These are phyloP conservation scores for Ustilago bromivora DNA, from an alignment of 1,284 basidiomycete species.

Conservation along the genomic window DNA sequence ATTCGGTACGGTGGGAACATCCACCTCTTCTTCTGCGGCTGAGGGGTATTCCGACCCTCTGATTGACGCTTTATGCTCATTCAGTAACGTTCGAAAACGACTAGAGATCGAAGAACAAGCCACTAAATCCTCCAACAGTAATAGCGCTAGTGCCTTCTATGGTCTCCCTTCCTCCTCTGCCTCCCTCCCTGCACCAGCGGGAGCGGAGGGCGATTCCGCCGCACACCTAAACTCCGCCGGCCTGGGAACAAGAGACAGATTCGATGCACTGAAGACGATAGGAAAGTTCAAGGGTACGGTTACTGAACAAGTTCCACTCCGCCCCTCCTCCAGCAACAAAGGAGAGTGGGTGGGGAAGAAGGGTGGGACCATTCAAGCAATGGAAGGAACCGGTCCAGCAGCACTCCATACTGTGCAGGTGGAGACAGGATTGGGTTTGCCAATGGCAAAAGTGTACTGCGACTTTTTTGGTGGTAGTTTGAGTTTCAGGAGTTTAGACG, in stretches of 20 bases:
- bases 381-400: slow-evolving; percentile 51
- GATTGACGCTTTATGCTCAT: slow-evolving; percentile 59
- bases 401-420: slow-evolving; percentile 47
- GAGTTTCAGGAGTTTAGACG: slow-evolving; percentile 83
- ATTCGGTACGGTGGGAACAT: slow-evolving; percentile 41
- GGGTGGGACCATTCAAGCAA: slow-evolving; percentile 12
- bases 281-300: slow-evolving; percentile 64
- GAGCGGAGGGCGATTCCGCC: not conserved
- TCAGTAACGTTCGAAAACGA: slow-evolving; percentile 57
- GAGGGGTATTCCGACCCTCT: slow-evolving; percentile 46
- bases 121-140: not conserved
- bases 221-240: slow-evolving; percentile 30
- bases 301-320: slow-evolving; percentile 46
- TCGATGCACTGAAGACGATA: slow-evolving; percentile 50
- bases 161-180: slow-evolving; percentile 8
- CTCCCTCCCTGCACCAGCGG: not conserved
- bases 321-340: not conserved
- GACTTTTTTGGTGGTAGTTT: slow-evolving; percentile 77
- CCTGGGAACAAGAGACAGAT: slow-evolving; percentile 38
- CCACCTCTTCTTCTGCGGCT: slow-evolving; percentile 8
- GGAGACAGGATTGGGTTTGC: slow-evolving; percentile 62
- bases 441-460: slow-evolving; percentile 64
- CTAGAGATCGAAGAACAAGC: slow-evolving; percentile 54
- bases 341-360: not conserved
- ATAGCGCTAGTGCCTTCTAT: slow-evolving; percentile 8